Base-by-base conservation (phyloP, 2,329 filamentous ascomycete species). In the Venturiaceae sp. region DNA sequence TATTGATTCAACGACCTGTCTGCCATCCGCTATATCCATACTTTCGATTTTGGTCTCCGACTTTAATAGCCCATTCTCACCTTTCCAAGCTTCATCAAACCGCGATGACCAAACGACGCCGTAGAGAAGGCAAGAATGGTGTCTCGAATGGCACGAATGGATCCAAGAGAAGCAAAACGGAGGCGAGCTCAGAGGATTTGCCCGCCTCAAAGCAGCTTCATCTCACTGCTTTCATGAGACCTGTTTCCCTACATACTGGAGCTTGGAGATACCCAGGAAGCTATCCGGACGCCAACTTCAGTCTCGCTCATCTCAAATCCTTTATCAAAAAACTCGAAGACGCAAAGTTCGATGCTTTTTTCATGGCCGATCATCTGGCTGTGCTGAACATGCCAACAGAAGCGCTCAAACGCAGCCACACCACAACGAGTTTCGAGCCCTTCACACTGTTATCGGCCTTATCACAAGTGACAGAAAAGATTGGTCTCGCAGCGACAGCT, bases 221-320 rank as follows among this genome's bases (percentile, higher is more conserved):
- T 62, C 73, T 83, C 3, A 82, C 80, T 2, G 80, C 80, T 0
- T 83, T 83, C 60, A 83, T 83, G 80, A 77, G 80, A 19, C 80
- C 80, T 1, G 78, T 83, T 1, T 78, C 74, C 50, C 68, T 82
- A 9, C 80, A 83, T 62, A 80, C 78, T 2, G 78, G 81, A 33
- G 79, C 79, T 62, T 82, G 80, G 80, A 72, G 80, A 5, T 82
- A 82, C 61, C 80, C 80, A 0, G 77, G 77, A 3, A 69, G 80
- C 0, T 80, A 78, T 58, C 71, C 80, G 0, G 80, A 83, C 58
- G 80, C 80, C 57, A 83, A 83, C 68, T 82, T 83, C 74, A 81
- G 81, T 62, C 72, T 82, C 14, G 67, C 69, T 21, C 79, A 83
- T 62, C 68, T 83, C 5, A 77, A 76, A 52, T 71, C 73, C 0